These are phyloP conservation scores for Cryphonectria radicalis DNA, from an alignment of 2,329 filamentous ascomycete species.

Conservation along the genomic window DNA sequence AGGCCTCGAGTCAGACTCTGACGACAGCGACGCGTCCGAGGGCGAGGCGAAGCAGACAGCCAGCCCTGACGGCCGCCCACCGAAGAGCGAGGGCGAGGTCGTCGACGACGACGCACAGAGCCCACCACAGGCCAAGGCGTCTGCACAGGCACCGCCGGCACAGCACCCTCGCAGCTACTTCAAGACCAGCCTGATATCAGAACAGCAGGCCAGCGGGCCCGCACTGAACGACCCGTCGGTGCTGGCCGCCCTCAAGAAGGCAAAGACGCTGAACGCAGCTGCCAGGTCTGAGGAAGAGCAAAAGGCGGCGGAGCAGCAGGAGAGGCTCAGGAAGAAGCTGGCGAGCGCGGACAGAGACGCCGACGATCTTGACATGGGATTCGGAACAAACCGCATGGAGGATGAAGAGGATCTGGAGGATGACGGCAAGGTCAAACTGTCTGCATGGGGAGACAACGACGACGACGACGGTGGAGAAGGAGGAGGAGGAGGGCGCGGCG, in stretches of 20 bases:
- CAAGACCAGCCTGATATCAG: slow-evolving; percentile 60
- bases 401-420: slow-evolving; percentile 85
- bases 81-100: slow-evolving; percentile 31
- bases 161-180: slow-evolving; percentile 63
- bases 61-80: not conserved
- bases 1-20: slow-evolving; percentile 56
- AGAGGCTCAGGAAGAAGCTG: slow-evolving; percentile 75
- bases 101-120: slow-evolving; percentile 30
- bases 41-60: slow-evolving; percentile 35
- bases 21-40: slow-evolving; percentile 42
- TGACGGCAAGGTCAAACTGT: slow-evolving; percentile 67
- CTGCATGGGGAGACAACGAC: slow-evolving; percentile 60
- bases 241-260: slow-evolving; percentile 83
- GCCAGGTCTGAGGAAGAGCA: slow-evolving; percentile 45
- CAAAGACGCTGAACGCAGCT: slow-evolving; percentile 65
- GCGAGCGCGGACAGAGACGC: slow-evolving; percentile 77
- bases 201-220: slow-evolving; percentile 54
- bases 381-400: slow-evolving; percentile 83
- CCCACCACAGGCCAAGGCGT: slow-evolving; percentile 33
- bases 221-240: slow-evolving; percentile 76
- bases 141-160: slow-evolving; percentile 39
- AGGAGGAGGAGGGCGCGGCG: slow-evolving; percentile 51
- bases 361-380: slow-evolving; percentile 92
- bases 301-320: slow-evolving; percentile 59
- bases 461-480: slow-evolving; percentile 47